phyloP scores from a whole-genome alignment of 2,329 filamentous ascomycete species.

The Alternaria novae-zelandiae region DNA sequence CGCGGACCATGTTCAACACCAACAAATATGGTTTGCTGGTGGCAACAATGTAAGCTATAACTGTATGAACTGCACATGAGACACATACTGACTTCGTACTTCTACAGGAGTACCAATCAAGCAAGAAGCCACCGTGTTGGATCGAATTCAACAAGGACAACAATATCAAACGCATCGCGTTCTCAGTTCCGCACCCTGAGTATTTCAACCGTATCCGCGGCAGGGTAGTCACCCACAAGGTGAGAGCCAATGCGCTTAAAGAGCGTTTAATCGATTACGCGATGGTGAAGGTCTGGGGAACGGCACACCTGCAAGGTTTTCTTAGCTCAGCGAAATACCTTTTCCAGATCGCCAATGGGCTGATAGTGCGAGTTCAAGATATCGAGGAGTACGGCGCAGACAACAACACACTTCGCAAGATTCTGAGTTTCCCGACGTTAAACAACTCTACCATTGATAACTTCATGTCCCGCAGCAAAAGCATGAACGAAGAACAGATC shows the following conservation, averaged over 20 bases:
- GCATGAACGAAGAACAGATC: too few species aligned
- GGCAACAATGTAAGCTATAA: not conserved
- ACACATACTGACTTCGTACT: not conserved
- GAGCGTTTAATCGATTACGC: not conserved
- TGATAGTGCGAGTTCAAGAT: too few species aligned
- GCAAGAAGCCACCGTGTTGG: not conserved
- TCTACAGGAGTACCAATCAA: not conserved
- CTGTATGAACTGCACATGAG: not conserved
- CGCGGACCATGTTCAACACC: not conserved
- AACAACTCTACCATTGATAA: too few species aligned
- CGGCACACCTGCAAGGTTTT: not conserved
- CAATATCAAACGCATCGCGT: not conserved
- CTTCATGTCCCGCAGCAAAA: too few species aligned
- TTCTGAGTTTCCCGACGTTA: not conserved
- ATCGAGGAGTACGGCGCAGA: not conserved
- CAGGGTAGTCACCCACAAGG: not conserved
- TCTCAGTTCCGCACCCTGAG: not conserved
- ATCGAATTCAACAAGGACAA: not conserved
- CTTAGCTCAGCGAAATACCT: not conserved
- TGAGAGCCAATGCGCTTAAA: not conserved
- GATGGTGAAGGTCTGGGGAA: not conserved
- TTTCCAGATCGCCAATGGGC: too few species aligned
- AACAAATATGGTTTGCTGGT: not conserved
- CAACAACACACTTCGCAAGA: not conserved
- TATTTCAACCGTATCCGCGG: not conserved